Base-by-base conservation (phyloP, 306 rosid species). In the Astragalus membranaceus region DNA sequence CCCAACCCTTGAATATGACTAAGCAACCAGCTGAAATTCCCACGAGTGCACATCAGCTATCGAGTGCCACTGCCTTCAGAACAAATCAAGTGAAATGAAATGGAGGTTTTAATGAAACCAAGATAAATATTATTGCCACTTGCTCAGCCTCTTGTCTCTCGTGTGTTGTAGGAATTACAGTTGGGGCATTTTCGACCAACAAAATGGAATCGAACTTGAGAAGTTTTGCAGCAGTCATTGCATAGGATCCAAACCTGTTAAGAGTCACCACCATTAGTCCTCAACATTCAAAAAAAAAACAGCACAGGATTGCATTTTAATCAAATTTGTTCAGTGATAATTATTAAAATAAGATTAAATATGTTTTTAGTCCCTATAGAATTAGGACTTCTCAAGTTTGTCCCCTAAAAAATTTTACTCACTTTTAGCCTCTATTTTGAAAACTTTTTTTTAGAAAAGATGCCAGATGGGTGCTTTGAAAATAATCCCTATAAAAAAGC, bases 91-190 rank as follows among this genome's bases (percentile, higher is more conserved):
- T 15, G 67, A 16, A 62, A 64, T 55, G 42, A n/a, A 55, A 44
- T 39, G 36, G 10, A 60, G 16, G 52, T 35, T 32, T 46, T 7
- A 14, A 60, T 69, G 37, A 35, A 78, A 10, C 42, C 64, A 37
- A 63, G 13, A 30, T n/a, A 48, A 10, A 63, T 49, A 12, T 8
- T 8, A 42, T 0, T 9, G 74, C 65, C 84, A 82, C 67, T 20
- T 11, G 65, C 78, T 87, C 80, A 87, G 79, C 86, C 89, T 75
- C 94, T 75, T 5, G 89, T 92, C 57, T 81, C 88, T 51, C 90
- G 83, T 8, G 96, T 92, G 82, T 92, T 92, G 74, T 92, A 92
- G 42, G 97, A 92, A 69, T 78, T 92, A 84, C 97, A 92, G 76
- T 84, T 68, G 47, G 58, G 37, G 78, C 97, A 92, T 78, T 92